Percentiles rank a stretch among this genome's conserved stretches.
phyloP scores from a whole-genome alignment of 2,329 filamentous ascomycete genomes.

The Ophiosphaerella herpotricha region DNA sequence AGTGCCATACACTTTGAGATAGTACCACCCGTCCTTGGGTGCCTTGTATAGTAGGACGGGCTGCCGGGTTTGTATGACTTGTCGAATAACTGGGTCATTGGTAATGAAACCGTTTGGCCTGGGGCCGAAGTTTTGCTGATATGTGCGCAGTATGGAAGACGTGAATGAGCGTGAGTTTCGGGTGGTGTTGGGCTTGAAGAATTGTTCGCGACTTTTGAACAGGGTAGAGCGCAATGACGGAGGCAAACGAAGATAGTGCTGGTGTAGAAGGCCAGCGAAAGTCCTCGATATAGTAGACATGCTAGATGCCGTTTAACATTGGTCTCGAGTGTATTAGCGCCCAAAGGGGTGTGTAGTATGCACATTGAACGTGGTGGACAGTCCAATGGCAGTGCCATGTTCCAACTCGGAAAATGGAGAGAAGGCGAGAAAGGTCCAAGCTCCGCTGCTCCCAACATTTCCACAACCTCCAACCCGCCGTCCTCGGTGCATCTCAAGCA shows the following conservation, averaged over 20 bases:
- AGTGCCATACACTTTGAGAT: constrained; percentile 33
- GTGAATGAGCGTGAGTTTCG: constrained; percentile 28
- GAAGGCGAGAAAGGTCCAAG: constrained; percentile 23
- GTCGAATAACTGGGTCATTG: constrained; percentile 41
- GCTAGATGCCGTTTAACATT: constrained; percentile 7
- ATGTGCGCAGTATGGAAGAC: constrained; percentile 28
- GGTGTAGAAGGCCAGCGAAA: constrained; percentile 31
- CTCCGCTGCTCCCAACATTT: constrained; percentile 39
- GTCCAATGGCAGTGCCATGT: background rate
- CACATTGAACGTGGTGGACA: constrained; percentile 1
- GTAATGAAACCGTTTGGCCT: constrained; percentile 21
- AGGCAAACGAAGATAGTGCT: constrained; percentile 36
- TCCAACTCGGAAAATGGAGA: constrained; percentile 7
- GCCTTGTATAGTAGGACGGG: constrained; percentile 42
- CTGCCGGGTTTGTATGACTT: constrained; percentile 33
- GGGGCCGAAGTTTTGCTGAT: constrained; percentile 12
- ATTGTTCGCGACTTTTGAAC: constrained; percentile 31
- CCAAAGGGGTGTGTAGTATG: background rate
- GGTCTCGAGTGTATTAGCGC: too few relatives aligned
- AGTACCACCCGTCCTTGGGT: constrained; percentile 32
- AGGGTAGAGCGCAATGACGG: constrained; percentile 38
- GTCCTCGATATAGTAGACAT: constrained; percentile 42
- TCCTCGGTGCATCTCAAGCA: constrained; percentile 15
- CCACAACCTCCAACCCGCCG: constrained; percentile 24
- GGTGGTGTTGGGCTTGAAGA: constrained; percentile 15